Base-by-base conservation (phyloP, 1,284 basidiomycete species). In the Pseudozyma sp. region DNA sequence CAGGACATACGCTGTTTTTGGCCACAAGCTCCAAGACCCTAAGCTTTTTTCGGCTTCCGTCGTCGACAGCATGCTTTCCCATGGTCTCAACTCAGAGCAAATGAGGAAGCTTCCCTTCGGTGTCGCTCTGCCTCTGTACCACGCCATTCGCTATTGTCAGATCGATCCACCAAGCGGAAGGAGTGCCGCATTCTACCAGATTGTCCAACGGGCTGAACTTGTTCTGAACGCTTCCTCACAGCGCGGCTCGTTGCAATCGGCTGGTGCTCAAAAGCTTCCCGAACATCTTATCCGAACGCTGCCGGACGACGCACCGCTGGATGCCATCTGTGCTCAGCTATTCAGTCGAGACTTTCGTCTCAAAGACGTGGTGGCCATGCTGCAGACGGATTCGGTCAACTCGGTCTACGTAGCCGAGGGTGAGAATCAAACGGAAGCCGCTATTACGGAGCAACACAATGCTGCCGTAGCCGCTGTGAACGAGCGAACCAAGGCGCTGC, bases 131-230 rank as follows among this genome's bases (percentile, higher is more conserved):
- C 94, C 95, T 0, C 86, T 97, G 5, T 87, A 90, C 57, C 95
- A 98, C 84, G 92, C 92, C 6, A 87, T 93, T 25, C 87, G 93
- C 57, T 90, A 91, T 11, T 93, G 92, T 76, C 94, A 95, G 79
- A 85, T 92, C 13, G 88, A 90, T 0, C 93, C 95, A 1, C 90
- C 91, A 0, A 87, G 88, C 7, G 88, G 91, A 62, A 94, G 92
- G 92, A 87, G 90, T 0, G 81, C 89, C 8, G 88, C 88, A 9
- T 90, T 91, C 45, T 97, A 94, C 82, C 87, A 88, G 13, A 88
- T 93, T 2, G 89, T 96, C 59, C 92, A 91, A 6, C 88, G 95
- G 38, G 89, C 90, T 57, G 96, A 98, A 82, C 87, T 97, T 13
- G 86, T 86, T 21, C 48, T 70, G 47, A 78, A 76, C 18, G 40